These are phyloP conservation scores for Oenanthe sinensis DNA, from an alignment of 129 eudicot species.

Conservation along the genomic window DNA sequence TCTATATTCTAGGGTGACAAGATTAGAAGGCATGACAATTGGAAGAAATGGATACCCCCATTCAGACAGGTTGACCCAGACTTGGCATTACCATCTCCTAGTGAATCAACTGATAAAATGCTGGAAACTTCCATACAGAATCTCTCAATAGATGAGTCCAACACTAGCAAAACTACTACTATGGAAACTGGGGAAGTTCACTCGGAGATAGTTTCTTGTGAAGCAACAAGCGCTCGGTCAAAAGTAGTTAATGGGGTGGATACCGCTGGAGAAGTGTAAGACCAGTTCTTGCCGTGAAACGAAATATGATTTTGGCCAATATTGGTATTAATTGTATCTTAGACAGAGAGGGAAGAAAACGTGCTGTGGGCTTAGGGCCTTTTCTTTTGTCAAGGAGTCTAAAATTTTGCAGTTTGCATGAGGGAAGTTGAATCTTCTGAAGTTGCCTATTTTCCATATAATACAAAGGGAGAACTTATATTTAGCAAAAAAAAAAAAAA, in stretches of 20 bases:
- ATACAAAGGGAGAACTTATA: conserved; percentile 7
- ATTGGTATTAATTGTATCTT: conserved; percentile 12
- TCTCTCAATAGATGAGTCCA: conserved; percentile 30
- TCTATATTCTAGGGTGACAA: conserved; percentile 42
- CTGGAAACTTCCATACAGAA: conserved; percentile 33
- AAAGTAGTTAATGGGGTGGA: conserved; percentile 31
- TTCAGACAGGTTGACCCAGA: conserved; percentile 12
- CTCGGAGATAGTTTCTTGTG: conserved; percentile 4
- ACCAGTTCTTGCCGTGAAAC: not conserved
- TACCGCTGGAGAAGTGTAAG: not conserved
- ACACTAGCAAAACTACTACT: conserved; percentile 11
- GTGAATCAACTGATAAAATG: conserved; percentile 14
- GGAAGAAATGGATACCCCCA: conserved; percentile 46
- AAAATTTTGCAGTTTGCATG: conserved; percentile 28
- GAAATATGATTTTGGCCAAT: conserved; percentile 8
- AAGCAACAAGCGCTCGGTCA: conserved; percentile 10
- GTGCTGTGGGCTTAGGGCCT: not conserved
- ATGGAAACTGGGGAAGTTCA: conserved; percentile 15
- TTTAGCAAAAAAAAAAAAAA: not conserved
- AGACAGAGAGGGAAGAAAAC: not conserved
- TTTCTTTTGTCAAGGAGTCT: conserved; percentile 12
- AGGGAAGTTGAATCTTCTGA: conserved; percentile 2
- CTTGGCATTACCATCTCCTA: conserved; percentile 11
- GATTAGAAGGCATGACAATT: conserved; percentile 51
- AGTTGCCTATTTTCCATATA: conserved; percentile 1